A percentile compares a stretch with the other conserved stretches of the same genome.
Conservation (phyloP, 176 grass and related monocot species). For the Zea luxurians region DNA sequence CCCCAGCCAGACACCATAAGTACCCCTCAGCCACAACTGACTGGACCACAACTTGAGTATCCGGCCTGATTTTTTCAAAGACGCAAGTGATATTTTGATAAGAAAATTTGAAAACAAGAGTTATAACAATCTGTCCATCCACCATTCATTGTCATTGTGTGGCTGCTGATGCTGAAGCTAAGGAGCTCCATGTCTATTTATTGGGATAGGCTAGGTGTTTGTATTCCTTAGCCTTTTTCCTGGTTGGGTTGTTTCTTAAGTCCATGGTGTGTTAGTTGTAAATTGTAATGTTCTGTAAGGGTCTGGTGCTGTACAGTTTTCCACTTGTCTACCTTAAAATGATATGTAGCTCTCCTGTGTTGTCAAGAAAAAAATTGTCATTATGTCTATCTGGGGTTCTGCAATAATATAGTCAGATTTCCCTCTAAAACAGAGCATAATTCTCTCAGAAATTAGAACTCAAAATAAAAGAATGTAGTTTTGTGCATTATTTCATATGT, state of each 20-base stretch:
- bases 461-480: conserved; percentile 7
- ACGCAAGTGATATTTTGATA: not conserved
- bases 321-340: too few relatives aligned
- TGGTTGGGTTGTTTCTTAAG: not conserved
- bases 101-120: not conserved
- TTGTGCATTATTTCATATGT: not conserved
- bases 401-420: not conserved
- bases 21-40: too few relatives aligned
- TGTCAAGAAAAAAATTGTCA: not conserved
- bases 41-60: too few relatives aligned
- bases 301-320: not conserved
- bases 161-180: not conserved
- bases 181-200: not conserved
- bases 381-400: not conserved
- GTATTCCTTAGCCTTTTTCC: not conserved
- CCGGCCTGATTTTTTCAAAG: too few relatives aligned
- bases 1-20: too few relatives aligned
- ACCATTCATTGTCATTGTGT: not conserved
- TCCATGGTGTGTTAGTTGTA: not conserved
- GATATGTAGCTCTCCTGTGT: too few relatives aligned
- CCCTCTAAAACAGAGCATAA: not conserved
- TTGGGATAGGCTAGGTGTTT: not conserved
- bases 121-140: not conserved
- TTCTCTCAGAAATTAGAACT: not conserved
- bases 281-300: not conserved